These are phyloP conservation scores for Chlamydomonas incerta DNA, from an alignment of 139 green algal species.

Conservation along the genomic window DNA sequence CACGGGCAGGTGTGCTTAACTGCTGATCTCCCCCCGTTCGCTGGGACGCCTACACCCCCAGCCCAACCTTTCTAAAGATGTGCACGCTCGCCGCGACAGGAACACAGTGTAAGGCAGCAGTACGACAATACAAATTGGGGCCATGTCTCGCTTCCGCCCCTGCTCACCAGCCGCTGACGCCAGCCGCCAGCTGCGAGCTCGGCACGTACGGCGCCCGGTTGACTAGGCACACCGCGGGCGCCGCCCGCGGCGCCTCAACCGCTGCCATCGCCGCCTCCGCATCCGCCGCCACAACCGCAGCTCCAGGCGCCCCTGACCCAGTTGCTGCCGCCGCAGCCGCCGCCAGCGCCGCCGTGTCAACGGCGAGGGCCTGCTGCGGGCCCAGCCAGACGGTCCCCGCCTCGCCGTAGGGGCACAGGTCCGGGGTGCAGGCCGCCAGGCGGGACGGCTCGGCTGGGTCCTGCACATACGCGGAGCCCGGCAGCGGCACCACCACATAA, in stretches of 20 bases:
- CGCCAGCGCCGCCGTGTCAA: background rate
- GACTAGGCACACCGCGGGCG: background rate
- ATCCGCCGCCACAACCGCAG: too few species aligned
- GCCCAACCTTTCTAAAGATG: too few species aligned
- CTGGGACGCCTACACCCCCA: too few species aligned
- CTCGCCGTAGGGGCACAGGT: background rate
- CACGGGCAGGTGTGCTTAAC: too few species aligned
- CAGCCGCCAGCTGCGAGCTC: background rate
- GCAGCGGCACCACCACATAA: conserved; percentile 7
- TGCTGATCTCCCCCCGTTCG: too few species aligned
- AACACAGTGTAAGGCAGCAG: too few species aligned
- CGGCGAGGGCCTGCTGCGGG: too few species aligned
- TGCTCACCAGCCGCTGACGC: conserved; percentile 1
- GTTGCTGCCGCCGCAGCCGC: background rate
- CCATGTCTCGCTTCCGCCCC: too few species aligned
- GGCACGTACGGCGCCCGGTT: conserved; percentile 12
- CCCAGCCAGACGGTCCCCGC: too few species aligned
- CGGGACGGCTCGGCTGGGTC: background rate
- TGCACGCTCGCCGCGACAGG: too few species aligned
- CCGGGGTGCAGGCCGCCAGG: background rate
- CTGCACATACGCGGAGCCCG: conserved; percentile 6
- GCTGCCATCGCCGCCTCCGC: too few species aligned
- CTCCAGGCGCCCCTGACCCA: background rate
- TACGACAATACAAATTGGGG: too few species aligned
- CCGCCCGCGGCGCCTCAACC: background rate